Evolutionary conservation across 208 protist genomes (phyloP), one percentile per base, ranked within the genome.

Genomic region (Lotmaria passim): DNA sequence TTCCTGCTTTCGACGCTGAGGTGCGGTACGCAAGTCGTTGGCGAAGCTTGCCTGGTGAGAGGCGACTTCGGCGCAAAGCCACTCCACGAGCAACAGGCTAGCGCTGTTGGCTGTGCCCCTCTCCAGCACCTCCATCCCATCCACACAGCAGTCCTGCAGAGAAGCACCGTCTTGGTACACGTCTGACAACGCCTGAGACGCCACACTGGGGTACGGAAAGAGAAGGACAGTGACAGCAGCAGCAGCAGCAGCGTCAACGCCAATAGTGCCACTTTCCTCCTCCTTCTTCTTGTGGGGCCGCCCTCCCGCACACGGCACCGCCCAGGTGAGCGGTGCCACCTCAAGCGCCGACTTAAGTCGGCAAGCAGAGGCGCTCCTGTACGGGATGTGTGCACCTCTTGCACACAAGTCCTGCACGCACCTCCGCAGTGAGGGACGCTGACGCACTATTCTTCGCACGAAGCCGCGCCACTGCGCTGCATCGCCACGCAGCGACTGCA

Each of bases 401-500:
- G 24, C 24, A 23, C 24, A 30, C 51, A 11, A 12, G 26, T 19
- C 19, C 17, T 38, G n/a, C n/a, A n/a, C n/a, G n/a, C n/a, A n/a
- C n/a, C n/a, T n/a, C n/a, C n/a, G n/a, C n/a, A n/a, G n/a, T n/a
- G n/a, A n/a, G n/a, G n/a, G n/a, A n/a, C n/a, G n/a, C n/a, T n/a
- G n/a, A n/a, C n/a, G n/a, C n/a, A n/a, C n/a, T n/a, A n/a, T n/a
- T n/a, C n/a, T n/a, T 1, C 41, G 34, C 52, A 61, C 26, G 21
- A 64, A 78, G 17, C 12, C n/a, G 1, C 30, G 33, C 72, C 57
- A 78, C 19, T 21, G 28, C 28, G 15, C 34, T 15, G 34, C 33
- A 41, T 63, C 57, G 1, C 15, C 10, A n/a, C 26, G 8, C 17
- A 39, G 21, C 5, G 60, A 43, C 17, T 4, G 12, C 1, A n/a